Base-by-base conservation (phyloP, 1,139 yeast species). In the Sugiyamaella xylanicola region DNA sequence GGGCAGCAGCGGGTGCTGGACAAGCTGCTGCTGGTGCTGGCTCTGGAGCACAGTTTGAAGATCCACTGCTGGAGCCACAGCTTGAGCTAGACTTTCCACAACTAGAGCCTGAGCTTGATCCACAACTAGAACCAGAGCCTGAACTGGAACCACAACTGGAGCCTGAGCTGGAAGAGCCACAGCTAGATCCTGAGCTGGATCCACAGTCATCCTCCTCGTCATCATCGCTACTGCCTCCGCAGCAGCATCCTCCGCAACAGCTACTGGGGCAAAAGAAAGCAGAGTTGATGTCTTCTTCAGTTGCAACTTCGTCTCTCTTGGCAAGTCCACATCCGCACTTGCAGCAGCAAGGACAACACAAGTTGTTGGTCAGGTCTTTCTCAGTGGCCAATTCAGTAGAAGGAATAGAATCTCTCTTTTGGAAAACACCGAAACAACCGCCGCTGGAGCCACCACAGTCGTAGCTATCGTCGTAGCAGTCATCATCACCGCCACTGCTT, bases 1-100 rank as follows among this genome's bases (percentile, higher is more conserved):
- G 53, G 20, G 40, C 47, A 11, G 56, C 51, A 16, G 57, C 49
- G 20, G 48, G 49, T 3, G 54, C 44, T n/a, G 55, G 54, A n/a
- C n/a, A n/a, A n/a, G n/a, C n/a, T n/a, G n/a, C n/a, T 7, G 56
- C 39, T 19, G 55, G 55, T 19, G 56, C 51, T 2, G 58, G 58
- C 2, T 37, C 44, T 39, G 56, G 50, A 4, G 56, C 48, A 13
- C 37, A 8, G 15, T 8, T 32, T 8, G 15, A 4, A 15, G 37
- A 50, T 22, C 25, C 9, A 11, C 13, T 4, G 48, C 39, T 43
- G 15, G 35, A 40, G 27, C 25, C 9, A 11, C 13, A 15, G 48
- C 39, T 21, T 7, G 35, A 32, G 45, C 54, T 37, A 53, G 51
- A 13, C n/a, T n/a, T n/a, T n/a, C n/a, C n/a, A n/a, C n/a, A n/a